Percentiles rank a stretch among this genome's conserved stretches.
phyloP scores from a whole-genome alignment of 148 eudicot genomes.

The Rhododendron henanense region DNA sequence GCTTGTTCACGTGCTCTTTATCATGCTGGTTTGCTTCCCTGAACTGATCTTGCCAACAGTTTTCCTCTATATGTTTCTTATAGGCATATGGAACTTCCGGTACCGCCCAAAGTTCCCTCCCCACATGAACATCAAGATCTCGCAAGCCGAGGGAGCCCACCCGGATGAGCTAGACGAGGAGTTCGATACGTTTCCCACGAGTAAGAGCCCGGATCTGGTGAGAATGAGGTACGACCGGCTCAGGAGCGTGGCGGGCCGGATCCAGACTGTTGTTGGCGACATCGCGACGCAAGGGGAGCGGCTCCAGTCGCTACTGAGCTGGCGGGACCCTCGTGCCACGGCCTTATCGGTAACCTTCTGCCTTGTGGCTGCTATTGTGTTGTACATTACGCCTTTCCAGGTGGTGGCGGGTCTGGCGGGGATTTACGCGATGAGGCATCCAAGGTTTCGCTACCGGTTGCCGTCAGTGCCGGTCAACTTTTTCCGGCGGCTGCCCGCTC shows the following conservation, averaged over 20 bases:
- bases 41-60: conserved; percentile 78
- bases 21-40: conserved; percentile 92
- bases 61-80: conserved; percentile 92
- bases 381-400: conserved; percentile 91
- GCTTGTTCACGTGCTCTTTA: conserved; percentile 72
- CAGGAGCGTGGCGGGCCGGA: conserved; percentile 85
- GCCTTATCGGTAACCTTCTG: conserved; percentile 75
- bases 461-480: conserved; percentile 86
- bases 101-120: conserved; percentile 94
- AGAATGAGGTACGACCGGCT: conserved; percentile 92
- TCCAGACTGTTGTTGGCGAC: conserved; percentile 89
- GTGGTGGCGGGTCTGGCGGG: conserved; percentile 70
- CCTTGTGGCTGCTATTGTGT: conserved; percentile 59
- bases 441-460: conserved; percentile 73
- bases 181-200: conserved; percentile 89
- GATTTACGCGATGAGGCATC: conserved; percentile 82
- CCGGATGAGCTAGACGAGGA: conserved; percentile 97
- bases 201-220: conserved; percentile 69
- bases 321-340: conserved; percentile 97
- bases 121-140: conserved; percentile 89
- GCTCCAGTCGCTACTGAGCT: conserved; percentile 79
- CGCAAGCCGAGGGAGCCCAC: conserved; percentile 73
- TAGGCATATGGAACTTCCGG: conserved; percentile 87
- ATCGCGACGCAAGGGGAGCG: conserved; percentile 95
- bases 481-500: conserved; percentile 89